Base-by-base conservation (phyloP, 306 rosid genomes). In the Parietaria judaica region DNA sequence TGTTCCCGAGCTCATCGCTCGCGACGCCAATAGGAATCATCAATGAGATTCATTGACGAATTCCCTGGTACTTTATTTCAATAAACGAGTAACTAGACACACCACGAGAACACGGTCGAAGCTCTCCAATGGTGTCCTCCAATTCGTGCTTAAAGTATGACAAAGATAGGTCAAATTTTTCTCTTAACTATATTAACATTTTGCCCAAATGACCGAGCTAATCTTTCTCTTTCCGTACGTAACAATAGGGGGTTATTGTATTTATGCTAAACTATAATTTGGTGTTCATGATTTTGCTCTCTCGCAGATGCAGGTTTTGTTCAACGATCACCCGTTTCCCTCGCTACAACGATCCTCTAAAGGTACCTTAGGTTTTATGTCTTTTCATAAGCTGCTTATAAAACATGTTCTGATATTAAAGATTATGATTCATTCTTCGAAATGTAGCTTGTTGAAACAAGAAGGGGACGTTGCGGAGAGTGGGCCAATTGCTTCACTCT, bases 401-500 rank as follows among this genome's bases (percentile, higher is more conserved):
- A 23, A 38, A 67, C 59, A 63, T 65, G 7, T 65, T 43, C 56
- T 60, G 61, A 56, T 31, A 50, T 64, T 23, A 61, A 35, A 4
- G 3, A 5, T 41, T 41, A 41, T 41, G 31, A 23, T 41, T 41
- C 45, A 5, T 36, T 63, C 68, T 36, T 34, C 56, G 56, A 54
- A 60, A 50, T 83, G 78, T 80, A 91, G 98, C 89, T 91, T 74
- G 56, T 88, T 82, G 96, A 88, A 80, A 91, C 98, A 63, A 85
- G 92, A 78, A 79, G 74, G 64, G 98, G 98, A 37, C 98, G 96
- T 37, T 91, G 98, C 59, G 96, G 96, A 63, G 98, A 91, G 77
- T 88, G 98, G 98, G 96, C 98, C 70, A 88, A 91, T 68, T 91
- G 98, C 83, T 91, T 91, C 76, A 91, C 92, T 0, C 84, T 83